phyloP scores from a whole-genome alignment of 2,329 filamentous ascomycete genomes.

The Paradendryphiella salina region DNA sequence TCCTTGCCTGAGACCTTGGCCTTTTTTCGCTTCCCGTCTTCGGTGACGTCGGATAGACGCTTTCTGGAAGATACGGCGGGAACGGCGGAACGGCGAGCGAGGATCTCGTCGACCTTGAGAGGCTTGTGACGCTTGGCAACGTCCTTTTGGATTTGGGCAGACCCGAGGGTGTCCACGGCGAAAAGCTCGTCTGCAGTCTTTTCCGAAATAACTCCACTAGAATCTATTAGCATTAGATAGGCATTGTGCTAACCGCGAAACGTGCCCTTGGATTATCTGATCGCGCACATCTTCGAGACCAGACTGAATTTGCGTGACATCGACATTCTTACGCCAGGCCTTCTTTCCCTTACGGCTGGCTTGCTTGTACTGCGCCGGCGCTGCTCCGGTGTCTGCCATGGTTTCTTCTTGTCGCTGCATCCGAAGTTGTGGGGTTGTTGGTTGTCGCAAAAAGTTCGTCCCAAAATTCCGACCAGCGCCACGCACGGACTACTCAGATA shows the following conservation, averaged over 20 bases:
- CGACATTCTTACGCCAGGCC: constrained; percentile 98
- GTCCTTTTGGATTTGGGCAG: constrained; percentile 66
- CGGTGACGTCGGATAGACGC: constrained; percentile 71
- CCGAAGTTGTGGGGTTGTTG: constrained; percentile 14
- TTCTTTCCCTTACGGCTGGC: constrained; percentile 96
- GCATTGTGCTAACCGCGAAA: neutral
- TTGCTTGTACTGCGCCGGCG: constrained; percentile 82
- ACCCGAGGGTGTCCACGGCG: constrained; percentile 74
- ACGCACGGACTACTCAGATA: constrained; percentile 11
- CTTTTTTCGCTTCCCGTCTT: constrained; percentile 71
- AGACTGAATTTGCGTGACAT: constrained; percentile 80
- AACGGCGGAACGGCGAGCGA: constrained; percentile 79
- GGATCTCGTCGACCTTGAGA: constrained; percentile 89
- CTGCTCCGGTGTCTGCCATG: constrained; percentile 48
- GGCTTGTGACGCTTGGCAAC: constrained; percentile 71
- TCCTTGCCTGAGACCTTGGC: constrained; percentile 85
- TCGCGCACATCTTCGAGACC: constrained; percentile 84
- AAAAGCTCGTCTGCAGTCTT: constrained; percentile 84
- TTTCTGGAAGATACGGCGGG: constrained; percentile 80
- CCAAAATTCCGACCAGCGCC: constrained; percentile 18
- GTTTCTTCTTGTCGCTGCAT: constrained; percentile 5
- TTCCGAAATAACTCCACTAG: constrained; percentile 81
- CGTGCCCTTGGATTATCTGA: constrained; percentile 86
- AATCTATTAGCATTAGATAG: constrained; percentile 16
- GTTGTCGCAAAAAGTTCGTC: constrained; percentile 20